Base-by-base conservation (phyloP, 1,284 basidiomycete species). In the Crepidotus sp. region DNA sequence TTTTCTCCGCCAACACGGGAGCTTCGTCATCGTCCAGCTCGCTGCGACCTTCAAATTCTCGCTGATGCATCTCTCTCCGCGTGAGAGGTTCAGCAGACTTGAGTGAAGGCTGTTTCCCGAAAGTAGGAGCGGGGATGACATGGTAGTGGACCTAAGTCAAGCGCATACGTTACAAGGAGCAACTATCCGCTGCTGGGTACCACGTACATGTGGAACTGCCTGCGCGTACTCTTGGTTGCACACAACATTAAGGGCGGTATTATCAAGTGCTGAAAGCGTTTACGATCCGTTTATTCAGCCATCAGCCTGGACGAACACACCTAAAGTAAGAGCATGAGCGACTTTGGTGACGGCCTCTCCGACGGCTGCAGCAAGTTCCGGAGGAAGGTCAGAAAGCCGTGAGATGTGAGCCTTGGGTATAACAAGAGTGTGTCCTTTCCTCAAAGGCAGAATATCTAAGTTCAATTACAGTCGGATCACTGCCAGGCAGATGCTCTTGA, bases 151-250 rank as follows among this genome's bases (percentile, higher is more conserved):
- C 83, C 83, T 84, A 45, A 8, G 24, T n/a, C n/a, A 31, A 45
- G 9, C 13, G 26, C 36, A 48, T 18, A 34, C 33, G 31, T 18
- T 40, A 27, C 22, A 34, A 29, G 14, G 25, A 44, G 13, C 34
- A 44, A 13, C 34, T 1, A 39, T 19, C 42, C 34, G 41, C 37
- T 25, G 19, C 15, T 31, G 18, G 30, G 22, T 42, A 7, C 40
- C 19, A 63, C 76, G 46, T 50, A 84, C 82, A 65, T 88, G 84
- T n/a, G 76, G 77, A 3, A 88, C 82, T 5, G 80, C 80, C 56
- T 88, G 83, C 0, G 81, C 83, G 55, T 89, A 86, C 58, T 86
- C 82, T 59, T 88, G 83, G 57, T 85, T 85, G 53, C 80, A 83
- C 3, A 85, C 82, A 6, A 86, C 71, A 56, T 85, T 85, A 39